Conservation (phyloP, 2,329 filamentous ascomycete genomes). For the Cladosporium sp. region DNA sequence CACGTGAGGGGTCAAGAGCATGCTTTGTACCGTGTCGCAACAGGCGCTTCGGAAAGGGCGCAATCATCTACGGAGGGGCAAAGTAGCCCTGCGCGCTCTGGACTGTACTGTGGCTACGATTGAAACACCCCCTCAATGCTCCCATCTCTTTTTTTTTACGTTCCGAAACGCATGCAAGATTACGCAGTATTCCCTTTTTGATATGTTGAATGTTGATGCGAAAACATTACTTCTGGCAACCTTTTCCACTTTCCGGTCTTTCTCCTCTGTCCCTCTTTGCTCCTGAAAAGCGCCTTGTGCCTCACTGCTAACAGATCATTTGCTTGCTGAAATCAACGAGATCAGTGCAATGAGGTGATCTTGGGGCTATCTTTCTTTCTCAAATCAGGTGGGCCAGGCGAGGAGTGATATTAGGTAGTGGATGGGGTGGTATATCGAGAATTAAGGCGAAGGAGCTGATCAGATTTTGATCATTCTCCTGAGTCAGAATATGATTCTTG, state of each 20-base stretch:
- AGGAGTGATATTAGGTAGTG: too few species aligned
- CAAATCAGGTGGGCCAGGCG: too few species aligned
- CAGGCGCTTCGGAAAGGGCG: slow-evolving; percentile 8
- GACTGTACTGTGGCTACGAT: slow-evolving; percentile 9
- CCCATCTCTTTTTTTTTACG: background rate
- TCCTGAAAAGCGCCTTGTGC: too few species aligned
- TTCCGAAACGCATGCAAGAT: background rate
- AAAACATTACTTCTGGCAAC: background rate
- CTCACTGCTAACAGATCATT: too few species aligned
- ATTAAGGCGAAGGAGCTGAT: too few species aligned
- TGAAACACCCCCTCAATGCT: background rate
- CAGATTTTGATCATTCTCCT: too few species aligned
- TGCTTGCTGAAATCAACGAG: slow-evolving; percentile 4
- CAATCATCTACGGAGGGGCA: slow-evolving; percentile 2
- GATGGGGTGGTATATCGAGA: too few species aligned
- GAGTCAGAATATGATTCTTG: too few species aligned
- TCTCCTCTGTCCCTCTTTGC: too few species aligned
- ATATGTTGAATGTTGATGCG: background rate
- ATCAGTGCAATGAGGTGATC: slow-evolving; percentile 5
- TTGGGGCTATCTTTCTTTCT: too few species aligned
- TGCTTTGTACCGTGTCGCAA: too few species aligned
- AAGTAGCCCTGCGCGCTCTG: slow-evolving; percentile 3
- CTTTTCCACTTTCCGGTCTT: background rate
- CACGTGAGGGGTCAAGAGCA: too few species aligned
- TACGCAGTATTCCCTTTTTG: slow-evolving; percentile 9